Evolutionary conservation across 148 eudicot species (phyloP).

Genomic region (Oxyria digyna): DNA sequence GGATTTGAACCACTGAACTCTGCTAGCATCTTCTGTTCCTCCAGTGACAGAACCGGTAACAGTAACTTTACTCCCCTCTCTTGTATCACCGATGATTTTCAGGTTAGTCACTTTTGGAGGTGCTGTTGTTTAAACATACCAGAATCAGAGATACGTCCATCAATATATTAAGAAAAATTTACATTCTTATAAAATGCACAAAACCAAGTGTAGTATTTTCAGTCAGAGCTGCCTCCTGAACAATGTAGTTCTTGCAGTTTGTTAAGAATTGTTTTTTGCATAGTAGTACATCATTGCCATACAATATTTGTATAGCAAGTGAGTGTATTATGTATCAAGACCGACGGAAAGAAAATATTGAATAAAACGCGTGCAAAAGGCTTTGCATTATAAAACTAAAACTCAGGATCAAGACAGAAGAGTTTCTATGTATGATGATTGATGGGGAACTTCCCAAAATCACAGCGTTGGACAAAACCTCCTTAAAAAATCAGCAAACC

Average conservation of each 20-base stretch:
- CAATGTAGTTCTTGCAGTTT: not conserved
- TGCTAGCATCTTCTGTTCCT: slow-evolving; percentile 93
- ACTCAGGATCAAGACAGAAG: not conserved
- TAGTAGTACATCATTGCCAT: not conserved
- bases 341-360: not conserved
- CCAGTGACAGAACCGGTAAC: slow-evolving; percentile 81
- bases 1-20: slow-evolving; percentile 99
- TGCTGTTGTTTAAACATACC: slow-evolving; percentile 36
- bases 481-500: not conserved
- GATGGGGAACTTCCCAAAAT: not conserved
- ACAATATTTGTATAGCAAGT: not conserved
- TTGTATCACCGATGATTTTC: slow-evolving; percentile 71
- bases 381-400: too few relatives aligned
- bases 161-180: not conserved
- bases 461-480: not conserved
- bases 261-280: not conserved
- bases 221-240: not conserved
- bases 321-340: not conserved
- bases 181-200: not conserved
- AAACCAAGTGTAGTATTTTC: not conserved
- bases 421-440: not conserved
- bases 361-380: not conserved
- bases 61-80: slow-evolving; percentile 90
- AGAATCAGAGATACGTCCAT: not conserved
- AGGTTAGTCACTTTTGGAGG: slow-evolving; percentile 76